Evolutionary conservation across 192 early-diverging fungal genomes (phyloP), one percentile per base, ranked within the genome.

Genomic region (Backusella tarrabulga): DNA sequence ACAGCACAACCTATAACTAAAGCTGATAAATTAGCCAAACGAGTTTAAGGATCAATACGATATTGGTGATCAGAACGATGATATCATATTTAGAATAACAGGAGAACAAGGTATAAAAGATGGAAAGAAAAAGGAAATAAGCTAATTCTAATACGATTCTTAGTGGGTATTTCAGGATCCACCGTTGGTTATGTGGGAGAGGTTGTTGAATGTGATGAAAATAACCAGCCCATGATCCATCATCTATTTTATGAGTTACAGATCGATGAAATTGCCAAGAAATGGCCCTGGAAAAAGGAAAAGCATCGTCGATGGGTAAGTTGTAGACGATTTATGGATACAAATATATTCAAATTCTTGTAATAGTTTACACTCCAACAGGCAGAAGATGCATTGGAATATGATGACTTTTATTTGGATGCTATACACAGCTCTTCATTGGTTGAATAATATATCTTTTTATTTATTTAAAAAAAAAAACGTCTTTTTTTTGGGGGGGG

Each of bases 21-120:
- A 32, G 32, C 32, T 26, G 11, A 23, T 56, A 23, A 23, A 12
- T 11, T 32, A 60, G 54, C 54, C 54, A 60, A 60, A 60, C 11
- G 23, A 23, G 11, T 60, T 60, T 60, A 60, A 23, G 9, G 54
- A 60, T 23, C n/a, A 11, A 23, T 1, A 60, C 7, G 54, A 60
- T 23, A 60, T 60, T 11, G 23, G 0, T 23, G 54, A 60, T 23
- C 19, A 50, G 6, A 26, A 14, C 11, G 54, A 60, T 23, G 54
- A 60, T 60, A 60, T 26, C 9, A 26, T 60, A 23, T 26, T 7
- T 7, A 60, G 23, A 23, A 60, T 60, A 60, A 89, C 88, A 21
- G 88, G 81, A 71, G 88, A 90, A 76, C 86, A 90, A 85, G 68
- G 76, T 76, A 71, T 0, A 6, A 38, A 6, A 38, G 44, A 17